Base-by-base conservation (phyloP, 2,329 filamentous ascomycete species). In the Fusarium albidum region DNA sequence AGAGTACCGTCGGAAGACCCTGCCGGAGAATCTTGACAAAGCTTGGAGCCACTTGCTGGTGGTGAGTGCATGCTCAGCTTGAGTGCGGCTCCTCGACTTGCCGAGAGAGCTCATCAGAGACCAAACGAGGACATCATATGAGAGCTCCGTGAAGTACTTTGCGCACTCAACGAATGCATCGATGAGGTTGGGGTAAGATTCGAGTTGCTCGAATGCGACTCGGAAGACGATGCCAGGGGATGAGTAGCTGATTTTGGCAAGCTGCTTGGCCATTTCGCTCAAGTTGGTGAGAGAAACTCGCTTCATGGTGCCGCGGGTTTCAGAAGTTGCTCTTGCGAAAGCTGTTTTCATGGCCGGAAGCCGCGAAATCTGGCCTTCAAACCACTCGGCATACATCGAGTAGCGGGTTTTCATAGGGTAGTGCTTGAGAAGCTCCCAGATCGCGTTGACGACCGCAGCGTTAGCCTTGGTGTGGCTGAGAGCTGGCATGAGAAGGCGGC, bases 161-260 rank as follows among this genome's bases (percentile, higher is more conserved):
- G 91, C 92, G 68, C 93, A 97, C 70, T 97, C 92, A 12, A 98
- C 93, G 56, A 99, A 91, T 6, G 92, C 91, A 57, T 96, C 91
- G 50, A 96, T 96, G 55, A 99, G 82, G 69, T 98, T 99, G 69
- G 90, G 90, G 71, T 99, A 99, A 0, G 90, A 88, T 73, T 99
- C 93, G 53, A 97, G 91, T 72, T 97, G 93, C 57, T 88, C 88
- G 52, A 99, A 85, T 7, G 93, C 92, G 50, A 94, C 90, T 66
- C 87, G 87, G 77, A 97, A 96, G 18, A 98, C 93, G 50, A 96
- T 83, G 21, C 94, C 94, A 2, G 95, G 96, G 35, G 92, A 95
- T 2, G 92, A 88, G 66, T 92, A 90, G 21, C 93, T 92, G n/a
- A 93, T 90, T 74, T 97, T 98, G 9, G 94, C 93, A 26, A 99